Percentiles rank a stretch among this genome's conserved stretches.
These are phyloP conservation scores for Verticillium dahliae DNA, from an alignment of 2,329 filamentous ascomycete species.

Conservation along the genomic window DNA sequence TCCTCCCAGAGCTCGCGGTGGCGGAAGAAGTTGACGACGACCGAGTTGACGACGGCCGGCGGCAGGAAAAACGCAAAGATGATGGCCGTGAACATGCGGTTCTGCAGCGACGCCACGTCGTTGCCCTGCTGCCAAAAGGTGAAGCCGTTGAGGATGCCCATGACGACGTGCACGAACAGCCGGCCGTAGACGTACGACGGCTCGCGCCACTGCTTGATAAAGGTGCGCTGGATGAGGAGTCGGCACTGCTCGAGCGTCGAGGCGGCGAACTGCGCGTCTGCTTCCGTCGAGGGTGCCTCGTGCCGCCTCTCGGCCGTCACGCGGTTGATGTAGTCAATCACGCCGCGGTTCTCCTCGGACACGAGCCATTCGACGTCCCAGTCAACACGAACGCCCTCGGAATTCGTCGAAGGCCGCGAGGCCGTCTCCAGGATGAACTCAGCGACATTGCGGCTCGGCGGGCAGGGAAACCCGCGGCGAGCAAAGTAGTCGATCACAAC, in stretches of 20 bases:
- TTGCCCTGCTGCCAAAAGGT: slow-evolving; percentile 67
- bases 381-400: slow-evolving; percentile 40
- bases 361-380: slow-evolving; percentile 72
- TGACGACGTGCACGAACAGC: slow-evolving; percentile 63
- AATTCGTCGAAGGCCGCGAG: slow-evolving; percentile 23
- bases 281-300: slow-evolving; percentile 10
- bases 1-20: slow-evolving; percentile 69
- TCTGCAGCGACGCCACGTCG: slow-evolving; percentile 62
- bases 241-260: slow-evolving; percentile 55
- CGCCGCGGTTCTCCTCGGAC: slow-evolving; percentile 51
- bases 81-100: slow-evolving; percentile 70
- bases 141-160: slow-evolving; percentile 70
- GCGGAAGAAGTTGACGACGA: slow-evolving; percentile 71
- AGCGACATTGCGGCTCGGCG: slow-evolving; percentile 44
- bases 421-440: slow-evolving; percentile 43
- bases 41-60: slow-evolving; percentile 64
- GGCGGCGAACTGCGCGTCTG: slow-evolving; percentile 57
- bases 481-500: slow-evolving; percentile 52
- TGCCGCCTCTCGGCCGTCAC: slow-evolving; percentile 39
- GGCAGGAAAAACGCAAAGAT: slow-evolving; percentile 56
- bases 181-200: slow-evolving; percentile 73
- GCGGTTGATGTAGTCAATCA: slow-evolving; percentile 59
- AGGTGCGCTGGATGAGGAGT: slow-evolving; percentile 63
- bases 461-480: slow-evolving; percentile 58
- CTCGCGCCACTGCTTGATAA: slow-evolving; percentile 69